Conservation (phyloP, 1,139 yeast species). For the Suhomyces bokatorum region DNA sequence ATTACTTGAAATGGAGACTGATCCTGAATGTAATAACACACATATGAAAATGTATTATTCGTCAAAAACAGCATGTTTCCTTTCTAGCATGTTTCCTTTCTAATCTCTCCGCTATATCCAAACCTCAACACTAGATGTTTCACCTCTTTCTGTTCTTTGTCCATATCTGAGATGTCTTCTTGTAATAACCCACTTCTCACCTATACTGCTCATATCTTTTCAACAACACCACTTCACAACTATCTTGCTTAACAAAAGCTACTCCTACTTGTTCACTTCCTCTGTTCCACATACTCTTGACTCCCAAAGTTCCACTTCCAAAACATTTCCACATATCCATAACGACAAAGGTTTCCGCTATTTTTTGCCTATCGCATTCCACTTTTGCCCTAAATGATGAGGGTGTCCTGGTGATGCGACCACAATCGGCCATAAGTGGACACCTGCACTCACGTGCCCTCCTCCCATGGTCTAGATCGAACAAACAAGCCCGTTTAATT, state of each 20-base stretch:
- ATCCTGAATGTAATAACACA: too few species aligned
- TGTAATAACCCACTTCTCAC: not conserved
- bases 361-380: conserved; percentile 2
- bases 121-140: too few species aligned
- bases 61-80: too few species aligned
- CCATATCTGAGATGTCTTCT: not conserved
- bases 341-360: conserved; percentile 13
- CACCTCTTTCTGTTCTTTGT: not conserved
- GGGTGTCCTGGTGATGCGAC: conserved; percentile 6
- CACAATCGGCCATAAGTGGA: not conserved
- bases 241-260: conserved; percentile 4
- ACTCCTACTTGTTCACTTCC: not conserved
- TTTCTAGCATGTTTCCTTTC: too few species aligned
- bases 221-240: not conserved
- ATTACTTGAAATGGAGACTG: too few species aligned
- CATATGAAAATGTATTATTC: too few species aligned
- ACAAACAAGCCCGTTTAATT: not conserved
- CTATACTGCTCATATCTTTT: not conserved
- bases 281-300: not conserved
- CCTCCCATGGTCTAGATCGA: conserved; percentile 1
- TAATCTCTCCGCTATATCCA: too few species aligned
- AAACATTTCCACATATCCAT: conserved; percentile 10
- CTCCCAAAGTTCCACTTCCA: not conserved
- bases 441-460: conserved; percentile 1
- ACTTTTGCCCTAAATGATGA: conserved; percentile 9